Evolutionary conservation across 2,329 filamentous ascomycete genomes (phyloP).

Genomic region (Xylaria sp.): DNA sequence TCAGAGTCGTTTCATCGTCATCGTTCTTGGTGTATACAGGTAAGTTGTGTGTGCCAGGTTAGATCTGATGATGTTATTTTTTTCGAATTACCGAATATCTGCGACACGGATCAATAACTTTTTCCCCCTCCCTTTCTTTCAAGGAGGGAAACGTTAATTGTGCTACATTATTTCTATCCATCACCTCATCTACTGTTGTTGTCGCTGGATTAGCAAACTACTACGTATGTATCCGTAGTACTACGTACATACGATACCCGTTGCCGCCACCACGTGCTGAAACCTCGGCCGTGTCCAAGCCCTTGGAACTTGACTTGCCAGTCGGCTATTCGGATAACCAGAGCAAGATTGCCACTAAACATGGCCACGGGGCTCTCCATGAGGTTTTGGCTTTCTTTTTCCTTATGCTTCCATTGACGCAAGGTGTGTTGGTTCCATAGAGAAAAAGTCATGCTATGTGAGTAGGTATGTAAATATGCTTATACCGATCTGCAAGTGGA

Average conservation of each 20-base stretch:
- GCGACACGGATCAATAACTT: not conserved
- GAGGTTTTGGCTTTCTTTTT: not conserved
- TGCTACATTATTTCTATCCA: not conserved
- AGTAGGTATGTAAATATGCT: too few species aligned
- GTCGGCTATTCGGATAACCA: not conserved
- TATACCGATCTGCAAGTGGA: not conserved
- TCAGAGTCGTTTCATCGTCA: slow-evolving; percentile 20
- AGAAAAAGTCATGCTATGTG: too few species aligned
- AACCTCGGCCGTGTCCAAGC: not conserved
- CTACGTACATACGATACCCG: not conserved
- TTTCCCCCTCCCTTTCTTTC: not conserved
- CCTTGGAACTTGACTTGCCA: not conserved
- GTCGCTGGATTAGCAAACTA: not conserved
- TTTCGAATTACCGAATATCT: not conserved
- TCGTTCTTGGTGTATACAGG: not conserved
- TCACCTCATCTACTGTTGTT: not conserved
- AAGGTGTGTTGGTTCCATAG: not conserved
- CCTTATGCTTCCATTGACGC: not conserved
- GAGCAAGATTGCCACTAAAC: not conserved
- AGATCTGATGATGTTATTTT: slow-evolving; percentile 16
- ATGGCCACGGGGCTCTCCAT: not conserved
- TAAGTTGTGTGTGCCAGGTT: not conserved
- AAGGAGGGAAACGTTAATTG: not conserved
- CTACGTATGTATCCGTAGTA: too few species aligned
- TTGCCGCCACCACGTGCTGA: not conserved